Evolutionary conservation across 208 protist species (phyloP).

Genomic region (Leishmania braziliensis): DNA sequence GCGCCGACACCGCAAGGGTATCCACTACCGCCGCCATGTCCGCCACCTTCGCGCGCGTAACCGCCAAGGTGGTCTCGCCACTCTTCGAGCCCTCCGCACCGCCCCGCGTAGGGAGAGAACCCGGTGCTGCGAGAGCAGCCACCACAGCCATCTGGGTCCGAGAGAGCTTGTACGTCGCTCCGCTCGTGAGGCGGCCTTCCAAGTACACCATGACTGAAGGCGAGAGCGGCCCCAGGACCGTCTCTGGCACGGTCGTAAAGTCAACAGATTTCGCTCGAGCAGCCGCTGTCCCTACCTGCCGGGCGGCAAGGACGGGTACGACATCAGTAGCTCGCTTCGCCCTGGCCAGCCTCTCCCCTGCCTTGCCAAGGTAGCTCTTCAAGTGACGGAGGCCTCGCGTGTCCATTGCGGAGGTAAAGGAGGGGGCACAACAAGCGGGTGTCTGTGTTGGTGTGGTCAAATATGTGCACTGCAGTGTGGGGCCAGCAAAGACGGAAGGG

Average conservation of each 20-base stretch:
- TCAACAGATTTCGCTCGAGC: background rate
- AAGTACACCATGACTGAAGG: slow-evolving; percentile 25
- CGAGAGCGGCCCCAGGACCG: background rate
- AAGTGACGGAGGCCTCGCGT: slow-evolving; percentile 55
- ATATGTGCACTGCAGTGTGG: background rate
- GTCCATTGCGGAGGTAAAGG: slow-evolving; percentile 13
- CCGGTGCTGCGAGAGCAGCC: slow-evolving; percentile 15
- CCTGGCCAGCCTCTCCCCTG: slow-evolving; percentile 24
- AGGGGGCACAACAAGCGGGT: background rate
- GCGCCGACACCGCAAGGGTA: slow-evolving; percentile 34
- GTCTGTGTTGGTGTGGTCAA: background rate
- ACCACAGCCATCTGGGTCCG: slow-evolving; percentile 26
- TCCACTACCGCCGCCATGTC: slow-evolving; percentile 19
- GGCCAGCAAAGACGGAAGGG: background rate
- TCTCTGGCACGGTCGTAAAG: background rate
- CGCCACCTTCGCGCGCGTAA: slow-evolving; percentile 34
- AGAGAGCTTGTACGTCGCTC: slow-evolving; percentile 19
- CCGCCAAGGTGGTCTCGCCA: slow-evolving; percentile 16
- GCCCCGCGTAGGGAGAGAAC: background rate
- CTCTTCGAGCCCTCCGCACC: background rate
- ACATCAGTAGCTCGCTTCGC: slow-evolving; percentile 55
- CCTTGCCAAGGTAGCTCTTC: slow-evolving; percentile 47
- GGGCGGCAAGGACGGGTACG: slow-evolving; percentile 54
- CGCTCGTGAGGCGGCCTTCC: slow-evolving; percentile 10
- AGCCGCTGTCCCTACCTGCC: slow-evolving; percentile 7